Evolutionary conservation across 2,329 filamentous ascomycete genomes (phyloP), one percentile per base, ranked within the genome.

Genomic region (Fusarium aywerte): DNA sequence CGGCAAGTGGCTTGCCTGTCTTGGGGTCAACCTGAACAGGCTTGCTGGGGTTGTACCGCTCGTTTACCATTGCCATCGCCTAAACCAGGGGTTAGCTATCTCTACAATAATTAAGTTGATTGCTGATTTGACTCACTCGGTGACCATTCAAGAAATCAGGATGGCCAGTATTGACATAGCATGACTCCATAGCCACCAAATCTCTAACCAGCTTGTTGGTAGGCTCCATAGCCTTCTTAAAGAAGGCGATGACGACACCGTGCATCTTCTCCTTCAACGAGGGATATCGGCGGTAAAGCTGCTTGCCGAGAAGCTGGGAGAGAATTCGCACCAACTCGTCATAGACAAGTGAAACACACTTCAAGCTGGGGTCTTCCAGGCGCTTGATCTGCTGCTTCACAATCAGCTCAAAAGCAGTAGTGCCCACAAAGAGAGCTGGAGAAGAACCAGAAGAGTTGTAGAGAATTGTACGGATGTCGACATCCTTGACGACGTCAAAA

Each of bases 401-500:
- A 72, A 99, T 97, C 69, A 97, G 84, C 80, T 99, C 96, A 74
- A 99, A 99, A n/a, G 96, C 96, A 8, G 92, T 96, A 9, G 96
- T 98, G 56, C 96, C 96, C 29, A 99, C 96, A 76, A 99, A 99
- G 9, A 99, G 88, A 3, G 96, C 95, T 0, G 96, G 96, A 2
- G 95, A 97, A 29, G 96, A 96, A 76, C 96, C 96, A n/a, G 96
- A 98, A 23, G 96, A 98, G 87, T 99, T 99, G 88, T 97, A 97
- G 10, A 99, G 87, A 64, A 97, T 95, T 23, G 93, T 98, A 72
- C 96, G 91, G 73, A 99, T 99, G 76, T 99, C 96, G 62, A 95
- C 90, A 78, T 99, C 96, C 83, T 98, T 99, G 79, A 98, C 93
- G 68, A 94, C 87, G 74, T 99, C 96, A 78, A 99, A 99, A 33